phyloP scores from a whole-genome alignment of 371 early-diverging fungal genomes.

The Vairimorpha necatrix region DNA sequence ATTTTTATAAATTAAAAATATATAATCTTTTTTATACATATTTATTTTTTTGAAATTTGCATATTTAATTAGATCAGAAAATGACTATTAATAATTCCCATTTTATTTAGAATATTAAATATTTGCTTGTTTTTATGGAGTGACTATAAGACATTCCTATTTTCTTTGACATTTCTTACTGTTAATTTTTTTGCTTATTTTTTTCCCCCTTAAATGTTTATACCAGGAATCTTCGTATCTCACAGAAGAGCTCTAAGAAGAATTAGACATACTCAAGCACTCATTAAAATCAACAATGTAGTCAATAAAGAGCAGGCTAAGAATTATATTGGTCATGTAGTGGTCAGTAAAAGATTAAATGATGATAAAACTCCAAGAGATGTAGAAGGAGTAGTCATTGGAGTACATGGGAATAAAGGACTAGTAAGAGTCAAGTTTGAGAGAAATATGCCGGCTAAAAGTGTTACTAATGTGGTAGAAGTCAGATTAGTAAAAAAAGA shows the following conservation, averaged over 20 bases:
- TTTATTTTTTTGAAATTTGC: no score
- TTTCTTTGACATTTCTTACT: no score
- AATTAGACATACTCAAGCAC: conserved; percentile 54
- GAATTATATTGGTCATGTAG: conserved; percentile 61
- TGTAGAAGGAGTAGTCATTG: conserved; percentile 53
- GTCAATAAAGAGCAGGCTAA: conserved; percentile 54
- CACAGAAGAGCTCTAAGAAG: conserved; percentile 59
- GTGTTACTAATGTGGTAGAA: conserved; percentile 55
- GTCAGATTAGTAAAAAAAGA: conserved; percentile 50
- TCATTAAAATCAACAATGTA: conserved; percentile 59
- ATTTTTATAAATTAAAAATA: no score
- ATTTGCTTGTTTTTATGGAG: no score
- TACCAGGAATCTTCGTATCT: conserved; percentile 62
- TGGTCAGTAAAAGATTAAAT: conserved; percentile 52
- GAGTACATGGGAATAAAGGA: conserved; percentile 63
- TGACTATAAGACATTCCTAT: no score
- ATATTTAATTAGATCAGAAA: no score
- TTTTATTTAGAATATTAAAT: no score
- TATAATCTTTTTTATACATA: no score
- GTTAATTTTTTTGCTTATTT: not conserved
- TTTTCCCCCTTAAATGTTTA: conserved; percentile 41
- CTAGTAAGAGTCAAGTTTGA: conserved; percentile 61
- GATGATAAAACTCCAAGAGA: conserved; percentile 41
- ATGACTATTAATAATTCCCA: no score
- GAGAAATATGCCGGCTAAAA: conserved; percentile 59